Conservation (phyloP, 129 eudicot genomes). For the Daucus carota region DH1_v3.0 NC_030382.2:37152501-37153000, state of each 20-base stretch:
- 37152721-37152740: slow-evolving; percentile 26
- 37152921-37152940: slow-evolving; percentile 99
- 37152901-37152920: slow-evolving; percentile 98
- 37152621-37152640: slow-evolving; percentile 32
- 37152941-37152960: slow-evolving; percentile 99
- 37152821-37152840: too few species aligned
- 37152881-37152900: slow-evolving; percentile 89
- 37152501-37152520: background rate
- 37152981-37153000: background rate
- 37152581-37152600: background rate
- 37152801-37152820: background rate
- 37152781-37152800: background rate
- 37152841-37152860: background rate
- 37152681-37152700: slow-evolving; percentile 78
- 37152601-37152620: background rate
- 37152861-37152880: slow-evolving; percentile 53
- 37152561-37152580: background rate
- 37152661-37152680: slow-evolving; percentile 82
- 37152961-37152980: slow-evolving; percentile 59
- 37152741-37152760: background rate
- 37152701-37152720: slow-evolving; percentile 97
- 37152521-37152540: background rate
- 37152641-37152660: slow-evolving; percentile 53
- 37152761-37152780: background rate
- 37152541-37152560: background rate